Conservation (phyloP, 169 alveolate species). For the Plasmodium gaboni region DNA sequence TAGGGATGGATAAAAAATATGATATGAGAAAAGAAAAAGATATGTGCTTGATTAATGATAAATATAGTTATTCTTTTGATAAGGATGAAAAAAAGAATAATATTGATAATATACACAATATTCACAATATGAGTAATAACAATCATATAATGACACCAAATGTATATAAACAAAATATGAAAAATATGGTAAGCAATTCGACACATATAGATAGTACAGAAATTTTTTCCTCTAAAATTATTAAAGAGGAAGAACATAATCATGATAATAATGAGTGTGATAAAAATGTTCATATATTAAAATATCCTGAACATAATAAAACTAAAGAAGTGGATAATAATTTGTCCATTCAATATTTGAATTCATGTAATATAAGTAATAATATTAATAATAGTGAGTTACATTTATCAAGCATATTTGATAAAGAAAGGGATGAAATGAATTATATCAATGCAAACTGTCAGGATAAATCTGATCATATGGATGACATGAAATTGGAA, state of each 20-base stretch:
- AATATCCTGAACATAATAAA: no score
- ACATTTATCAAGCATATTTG: no score
- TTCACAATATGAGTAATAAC: not conserved
- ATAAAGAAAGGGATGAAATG: no score
- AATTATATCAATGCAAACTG: no score
- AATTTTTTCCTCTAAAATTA: not conserved
- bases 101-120: not conserved
- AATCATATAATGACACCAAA: not conserved
- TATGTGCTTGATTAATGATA: not conserved
- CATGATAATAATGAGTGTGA: no score
- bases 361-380: no score
- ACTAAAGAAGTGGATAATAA: no score
- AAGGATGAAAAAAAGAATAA: not conserved
- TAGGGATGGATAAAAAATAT: not conserved
- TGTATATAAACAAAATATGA: not conserved
- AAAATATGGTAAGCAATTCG: constrained; percentile 2
- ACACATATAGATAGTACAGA: constrained; percentile 12
- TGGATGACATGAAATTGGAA: no score
- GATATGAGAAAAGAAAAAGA: not conserved
- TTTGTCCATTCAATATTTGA: no score
- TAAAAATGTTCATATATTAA: no score
- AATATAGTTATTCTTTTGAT: not conserved
- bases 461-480: no score
- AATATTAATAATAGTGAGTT: no score
- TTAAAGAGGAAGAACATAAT: not conserved